These are phyloP conservation scores for Lolium rigidum DNA, from an alignment of 176 grass and related monocot genomes.

Conservation along the genomic window DNA sequence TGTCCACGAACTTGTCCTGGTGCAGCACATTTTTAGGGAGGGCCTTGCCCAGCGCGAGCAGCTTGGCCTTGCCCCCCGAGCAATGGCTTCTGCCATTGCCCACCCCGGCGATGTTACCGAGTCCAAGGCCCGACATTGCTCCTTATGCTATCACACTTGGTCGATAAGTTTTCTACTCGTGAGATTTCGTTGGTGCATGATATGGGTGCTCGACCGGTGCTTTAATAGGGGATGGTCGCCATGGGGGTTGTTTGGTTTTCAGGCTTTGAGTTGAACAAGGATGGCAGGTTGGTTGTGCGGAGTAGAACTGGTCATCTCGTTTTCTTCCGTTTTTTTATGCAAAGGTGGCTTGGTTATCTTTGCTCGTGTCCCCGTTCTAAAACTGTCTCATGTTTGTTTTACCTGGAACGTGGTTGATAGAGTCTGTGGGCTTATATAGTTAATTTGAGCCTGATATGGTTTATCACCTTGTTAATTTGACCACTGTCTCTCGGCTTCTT, in stretches of 20 bases:
- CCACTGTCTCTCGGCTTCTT: not conserved
- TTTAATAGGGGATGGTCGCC: constrained; percentile 51
- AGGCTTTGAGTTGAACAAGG: constrained; percentile 33
- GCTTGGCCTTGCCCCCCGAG: constrained; percentile 61
- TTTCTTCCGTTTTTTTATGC: not conserved
- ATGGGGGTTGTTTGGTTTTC: constrained; percentile 61
- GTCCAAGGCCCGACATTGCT: constrained; percentile 49
- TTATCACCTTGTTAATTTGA: not conserved
- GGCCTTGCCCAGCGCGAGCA: constrained; percentile 87
- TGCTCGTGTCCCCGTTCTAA: constrained; percentile 17
- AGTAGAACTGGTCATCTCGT: constrained; percentile 35
- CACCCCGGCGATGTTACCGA: not conserved
- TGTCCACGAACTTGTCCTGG: constrained; percentile 81
- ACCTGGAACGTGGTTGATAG: not conserved
- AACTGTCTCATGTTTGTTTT: not conserved
- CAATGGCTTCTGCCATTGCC: constrained; percentile 39
- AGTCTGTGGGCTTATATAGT: not conserved
- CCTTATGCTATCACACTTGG: not conserved
- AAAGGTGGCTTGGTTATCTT: constrained; percentile 18
- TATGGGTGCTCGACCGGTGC: not conserved
- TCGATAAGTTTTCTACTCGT: not conserved
- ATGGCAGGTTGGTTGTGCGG: constrained; percentile 42
- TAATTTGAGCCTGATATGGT: no score
- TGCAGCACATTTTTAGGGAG: constrained; percentile 84
- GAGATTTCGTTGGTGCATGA: not conserved